Evolutionary conservation across 2,329 filamentous ascomycete genomes (phyloP), one percentile per base, ranked within the genome.

Genomic region (Calonectria honghensis): DNA sequence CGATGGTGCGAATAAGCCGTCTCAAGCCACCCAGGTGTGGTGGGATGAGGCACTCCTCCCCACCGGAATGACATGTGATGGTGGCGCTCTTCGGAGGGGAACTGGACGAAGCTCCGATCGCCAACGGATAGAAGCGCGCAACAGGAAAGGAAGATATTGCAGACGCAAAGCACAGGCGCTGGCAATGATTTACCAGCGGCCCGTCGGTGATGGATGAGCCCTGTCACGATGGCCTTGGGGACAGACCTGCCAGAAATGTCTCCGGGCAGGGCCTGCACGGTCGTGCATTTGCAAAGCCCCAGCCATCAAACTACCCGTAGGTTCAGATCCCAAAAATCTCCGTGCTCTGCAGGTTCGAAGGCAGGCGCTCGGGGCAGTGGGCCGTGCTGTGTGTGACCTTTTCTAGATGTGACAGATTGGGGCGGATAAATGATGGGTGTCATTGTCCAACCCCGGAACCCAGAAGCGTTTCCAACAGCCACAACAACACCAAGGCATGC

Each of bases 241-340:
- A 29, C n/a, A 63, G 57, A 63, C 57, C 57, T 63, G 57, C 57
- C 57, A 63, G 37, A 63, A 41, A 18, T 63, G 57, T 63, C 57
- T 31, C 14, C 35, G 39, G 57, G 57, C 57, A 63, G 69, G 75
- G 75, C 64, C 64, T 74, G 79, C 79, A 80, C 75, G 73, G 77
- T 72, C 76, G 70, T 73, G 61, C 63, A 71, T 78, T 73, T 76
- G 73, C 67, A 78, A 80, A 73, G 78, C 77, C 68, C 71, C 71
- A 72, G 68, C 65, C 68, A 68, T 67, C 57, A 65, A 41, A 63
- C 41, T 59, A 68, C 41, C 59, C 59, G 39, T 37, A 59, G 52
- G 57, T 63, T 63, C 35, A 63, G 57, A 63, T 63, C 69, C 41
- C 45, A 20, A 35, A 63, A 54, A 52, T 52, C 64, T 63, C 65